Evolutionary conservation across 208 protist species (phyloP).

Genomic region (Wallacemonas sp.): DNA sequence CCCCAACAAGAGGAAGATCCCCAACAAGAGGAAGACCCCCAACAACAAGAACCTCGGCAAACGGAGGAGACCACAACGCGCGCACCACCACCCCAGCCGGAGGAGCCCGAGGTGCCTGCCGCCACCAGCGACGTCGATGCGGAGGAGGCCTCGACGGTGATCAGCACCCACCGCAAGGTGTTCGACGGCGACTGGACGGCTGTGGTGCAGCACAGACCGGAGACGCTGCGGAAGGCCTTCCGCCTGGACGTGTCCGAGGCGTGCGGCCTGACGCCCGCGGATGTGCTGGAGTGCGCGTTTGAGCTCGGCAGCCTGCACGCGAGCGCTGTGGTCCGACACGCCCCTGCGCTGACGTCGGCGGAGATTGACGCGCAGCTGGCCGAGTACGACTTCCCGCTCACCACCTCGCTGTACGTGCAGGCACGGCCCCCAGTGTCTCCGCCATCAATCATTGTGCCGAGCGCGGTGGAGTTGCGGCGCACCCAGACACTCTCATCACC

Average conservation of each 20-base stretch:
- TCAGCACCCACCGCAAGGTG: slow-evolving; percentile 7
- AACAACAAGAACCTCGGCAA: no score
- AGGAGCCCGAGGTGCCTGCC: no score
- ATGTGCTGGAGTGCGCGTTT: slow-evolving; percentile 2
- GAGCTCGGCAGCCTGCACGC: slow-evolving; percentile 3
- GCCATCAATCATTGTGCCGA: no score
- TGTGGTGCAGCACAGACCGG: slow-evolving; percentile 5
- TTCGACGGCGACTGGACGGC: slow-evolving; percentile 7
- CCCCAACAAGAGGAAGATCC: no score
- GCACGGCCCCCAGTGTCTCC: no score
- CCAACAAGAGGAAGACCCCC: no score
- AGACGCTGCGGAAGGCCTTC: slow-evolving; percentile 13
- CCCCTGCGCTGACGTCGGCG: background rate
- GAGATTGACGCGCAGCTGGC: background rate
- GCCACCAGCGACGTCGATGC: no score
- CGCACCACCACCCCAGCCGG: no score
- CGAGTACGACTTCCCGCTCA: slow-evolving; percentile 15
- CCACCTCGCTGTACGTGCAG: slow-evolving; percentile 8
- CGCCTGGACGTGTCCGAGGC: slow-evolving; percentile 10
- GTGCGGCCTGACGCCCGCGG: slow-evolving; percentile 8
- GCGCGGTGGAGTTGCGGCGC: no score
- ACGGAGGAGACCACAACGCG: no score
- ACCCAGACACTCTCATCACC: no score
- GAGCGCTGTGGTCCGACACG: background rate
- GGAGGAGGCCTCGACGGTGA: background rate